phyloP scores from a whole-genome alignment of 1,284 basidiomycete genomes.

The Xanthoconium separans region DNA sequence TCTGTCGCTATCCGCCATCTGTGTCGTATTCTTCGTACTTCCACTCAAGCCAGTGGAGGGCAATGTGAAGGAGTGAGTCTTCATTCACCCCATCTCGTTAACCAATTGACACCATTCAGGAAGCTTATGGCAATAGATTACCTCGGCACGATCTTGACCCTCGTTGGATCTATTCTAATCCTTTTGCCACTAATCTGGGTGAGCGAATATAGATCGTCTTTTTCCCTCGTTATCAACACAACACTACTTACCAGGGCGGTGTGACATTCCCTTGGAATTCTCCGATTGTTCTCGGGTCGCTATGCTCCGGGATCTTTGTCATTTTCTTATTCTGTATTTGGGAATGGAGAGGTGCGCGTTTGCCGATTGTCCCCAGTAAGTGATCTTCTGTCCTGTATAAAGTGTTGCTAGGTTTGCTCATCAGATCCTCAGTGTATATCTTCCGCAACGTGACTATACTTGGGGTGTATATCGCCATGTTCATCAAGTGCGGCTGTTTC shows the following conservation, averaged over 20 bases:
- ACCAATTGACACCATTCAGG: conserved; percentile 27
- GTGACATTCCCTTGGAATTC: conserved; percentile 69
- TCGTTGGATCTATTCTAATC: conserved; percentile 61
- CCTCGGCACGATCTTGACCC: conserved; percentile 55
- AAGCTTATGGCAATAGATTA: conserved; percentile 75
- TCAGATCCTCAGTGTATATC: conserved; percentile 55
- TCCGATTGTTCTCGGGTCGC: conserved; percentile 58
- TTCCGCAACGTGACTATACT: conserved; percentile 70
- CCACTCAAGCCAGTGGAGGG: conserved; percentile 68
- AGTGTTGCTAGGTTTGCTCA: neutral
- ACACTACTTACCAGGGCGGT: conserved; percentile 48
- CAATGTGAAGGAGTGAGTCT: conserved; percentile 44
- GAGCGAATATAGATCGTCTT: conserved; percentile 16
- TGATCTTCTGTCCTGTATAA: conserved; percentile 1
- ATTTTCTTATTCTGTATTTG: conserved; percentile 63
- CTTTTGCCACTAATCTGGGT: conserved; percentile 77
- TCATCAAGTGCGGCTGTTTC: conserved; percentile 49
- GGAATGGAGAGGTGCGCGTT: conserved; percentile 67
- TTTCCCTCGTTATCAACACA: conserved; percentile 2
- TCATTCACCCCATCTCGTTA: neutral
- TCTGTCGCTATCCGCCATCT: conserved; percentile 49
- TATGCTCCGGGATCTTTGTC: conserved; percentile 57
- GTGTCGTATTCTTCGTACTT: conserved; percentile 58
- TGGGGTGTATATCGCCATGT: conserved; percentile 68
- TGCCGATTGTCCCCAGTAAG: conserved; percentile 71